Evolutionary conservation across 2,329 filamentous ascomycete genomes (phyloP), one percentile per base, ranked within the genome.

Genomic region (Pseudocercospora vitis): DNA sequence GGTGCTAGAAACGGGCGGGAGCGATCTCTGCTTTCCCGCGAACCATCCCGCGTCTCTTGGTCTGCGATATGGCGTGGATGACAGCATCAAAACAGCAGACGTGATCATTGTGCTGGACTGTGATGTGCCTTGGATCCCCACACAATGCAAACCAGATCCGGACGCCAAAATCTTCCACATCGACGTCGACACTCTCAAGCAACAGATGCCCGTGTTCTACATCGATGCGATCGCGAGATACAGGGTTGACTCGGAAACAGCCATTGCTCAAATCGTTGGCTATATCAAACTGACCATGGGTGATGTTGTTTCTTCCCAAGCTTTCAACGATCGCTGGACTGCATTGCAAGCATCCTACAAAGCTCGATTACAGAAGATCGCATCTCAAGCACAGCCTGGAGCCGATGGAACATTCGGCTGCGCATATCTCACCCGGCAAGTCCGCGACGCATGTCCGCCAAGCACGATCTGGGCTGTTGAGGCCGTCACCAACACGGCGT

Each of bases 121-220:
- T 59, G 91, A 96, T 66, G 90, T 96, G 0, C 91, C 91, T 0
- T 96, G 91, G 90, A 91, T 96, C 51, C 85, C 86, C n/a, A 94
- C 89, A 0, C 83, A 84, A 56, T 85, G 81, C 71, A 78, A 78
- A 40, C 85, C 85, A 0, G 77, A 74, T 3, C 69, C 74, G 1
- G 71, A 74, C 5, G 79, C 83, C 2, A 82, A 77, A 55, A 81
- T 88, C 58, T 79, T 82, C 53, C 85, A 88, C 61, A 74, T 88
- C 46, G 85, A 88, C 60, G 75, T 82, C 29, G 85, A 88, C 58
- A 83, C 85, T 1, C 71, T 88, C 18, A 88, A 88, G 56, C 78
- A 82, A 57, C 77, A 81, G 58, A 81, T 83, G 72, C 78, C 79
- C 0, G 75, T 83, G 19, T 82, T 79, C 64, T 82, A 82, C 66